Conservation (phyloP, 169 alveolate genomes). For the Fabrea salina region DNA sequence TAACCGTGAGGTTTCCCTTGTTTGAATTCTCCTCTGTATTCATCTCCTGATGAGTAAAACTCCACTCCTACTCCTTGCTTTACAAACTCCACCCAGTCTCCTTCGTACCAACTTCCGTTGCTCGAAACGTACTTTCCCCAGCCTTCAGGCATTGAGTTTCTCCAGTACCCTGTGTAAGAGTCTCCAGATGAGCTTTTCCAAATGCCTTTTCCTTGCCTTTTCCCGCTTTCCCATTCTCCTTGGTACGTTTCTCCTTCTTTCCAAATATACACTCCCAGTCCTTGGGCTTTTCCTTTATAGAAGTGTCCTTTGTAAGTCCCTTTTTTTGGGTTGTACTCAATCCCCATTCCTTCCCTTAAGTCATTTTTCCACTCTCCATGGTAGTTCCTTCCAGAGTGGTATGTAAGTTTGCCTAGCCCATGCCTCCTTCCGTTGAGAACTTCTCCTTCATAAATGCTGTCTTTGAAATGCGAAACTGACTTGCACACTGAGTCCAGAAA, state of each 20-base stretch:
- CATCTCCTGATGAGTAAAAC: not conserved
- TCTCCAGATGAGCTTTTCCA: conserved; percentile 31
- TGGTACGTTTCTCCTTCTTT: conserved; percentile 37
- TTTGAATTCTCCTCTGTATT: conserved; percentile 22
- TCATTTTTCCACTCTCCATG: conserved; percentile 34
- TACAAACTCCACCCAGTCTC: conserved; percentile 21
- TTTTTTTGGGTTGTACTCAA: conserved; percentile 18
- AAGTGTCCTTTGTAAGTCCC: conserved; percentile 12
- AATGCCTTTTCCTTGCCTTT: conserved; percentile 36
- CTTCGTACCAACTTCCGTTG: conserved; percentile 34
- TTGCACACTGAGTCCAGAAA: not conserved
- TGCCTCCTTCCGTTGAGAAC: not conserved
- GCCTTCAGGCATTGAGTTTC: conserved; percentile 23
- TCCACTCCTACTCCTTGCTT: conserved; percentile 32
- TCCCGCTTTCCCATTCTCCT: conserved; percentile 31
- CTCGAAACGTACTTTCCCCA: conserved; percentile 29
- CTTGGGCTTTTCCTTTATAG: conserved; percentile 9
- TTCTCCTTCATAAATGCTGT: conserved; percentile 31
- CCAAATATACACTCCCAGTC: conserved; percentile 21
- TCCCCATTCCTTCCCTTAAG: conserved; percentile 31
- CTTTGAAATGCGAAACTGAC: not conserved
- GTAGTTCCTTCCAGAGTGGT: conserved; percentile 24
- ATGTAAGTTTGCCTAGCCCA: conserved; percentile 23
- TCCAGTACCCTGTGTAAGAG: conserved; percentile 33
- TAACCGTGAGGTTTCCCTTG: conserved; percentile 10